Evolutionary conservation across 2,329 filamentous ascomycete genomes (phyloP).

Genomic region (Aspergillus cejpii): DNA sequence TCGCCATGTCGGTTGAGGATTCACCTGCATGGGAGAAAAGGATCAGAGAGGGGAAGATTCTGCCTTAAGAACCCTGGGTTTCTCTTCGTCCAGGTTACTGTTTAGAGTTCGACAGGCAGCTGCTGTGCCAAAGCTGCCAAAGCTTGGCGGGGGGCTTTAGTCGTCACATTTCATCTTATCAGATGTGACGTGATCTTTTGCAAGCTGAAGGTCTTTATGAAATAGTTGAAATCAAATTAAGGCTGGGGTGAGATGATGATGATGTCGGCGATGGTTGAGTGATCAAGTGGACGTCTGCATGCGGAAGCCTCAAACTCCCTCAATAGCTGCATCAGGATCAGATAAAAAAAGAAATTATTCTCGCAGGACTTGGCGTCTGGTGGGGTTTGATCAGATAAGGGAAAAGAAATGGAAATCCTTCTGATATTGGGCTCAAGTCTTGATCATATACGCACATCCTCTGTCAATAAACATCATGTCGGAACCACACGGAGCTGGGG

Average conservation of each 20-base stretch:
- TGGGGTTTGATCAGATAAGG: neutral
- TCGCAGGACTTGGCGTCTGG: too few relatives aligned
- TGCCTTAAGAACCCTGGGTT: neutral
- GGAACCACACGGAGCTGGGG: too few relatives aligned
- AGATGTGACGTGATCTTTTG: neutral
- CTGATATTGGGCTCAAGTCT: too few relatives aligned
- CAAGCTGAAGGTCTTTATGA: neutral
- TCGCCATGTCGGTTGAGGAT: neutral
- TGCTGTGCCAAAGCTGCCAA: neutral
- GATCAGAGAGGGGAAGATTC: neutral
- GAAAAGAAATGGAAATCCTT: neutral
- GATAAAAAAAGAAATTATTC: too few relatives aligned
- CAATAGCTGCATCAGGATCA: too few relatives aligned
- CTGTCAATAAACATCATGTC: too few relatives aligned
- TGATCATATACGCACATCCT: too few relatives aligned
- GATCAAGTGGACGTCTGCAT: neutral
- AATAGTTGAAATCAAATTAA: neutral
- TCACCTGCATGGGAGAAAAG: neutral
- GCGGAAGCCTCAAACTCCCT: slow-evolving; percentile 1
- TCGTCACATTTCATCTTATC: slow-evolving; percentile 4
- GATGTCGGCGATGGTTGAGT: neutral
- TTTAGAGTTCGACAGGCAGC: neutral
- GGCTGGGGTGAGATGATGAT: neutral
- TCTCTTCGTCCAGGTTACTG: too few relatives aligned
- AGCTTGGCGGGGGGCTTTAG: neutral